Percentiles rank a stretch among this genome's conserved stretches.
Conservation (phyloP, 192 early-diverging fungal genomes). For the Coemansia sp. region DNA sequence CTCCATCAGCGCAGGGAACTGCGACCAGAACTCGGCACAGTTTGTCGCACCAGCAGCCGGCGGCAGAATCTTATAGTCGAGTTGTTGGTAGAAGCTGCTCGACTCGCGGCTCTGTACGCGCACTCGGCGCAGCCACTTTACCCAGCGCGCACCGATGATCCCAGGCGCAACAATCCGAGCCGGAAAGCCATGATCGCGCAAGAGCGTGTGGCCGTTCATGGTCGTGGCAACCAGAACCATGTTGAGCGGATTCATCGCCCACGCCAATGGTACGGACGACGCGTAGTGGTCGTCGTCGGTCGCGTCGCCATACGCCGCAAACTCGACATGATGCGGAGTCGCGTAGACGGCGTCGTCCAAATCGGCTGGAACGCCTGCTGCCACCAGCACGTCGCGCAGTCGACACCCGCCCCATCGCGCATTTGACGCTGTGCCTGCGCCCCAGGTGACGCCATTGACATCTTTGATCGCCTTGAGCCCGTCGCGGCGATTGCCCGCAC, state of each 20-base stretch:
- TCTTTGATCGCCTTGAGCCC: slow-evolving; percentile 73
- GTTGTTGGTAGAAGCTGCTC: slow-evolving; percentile 69
- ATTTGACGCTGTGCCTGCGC: slow-evolving; percentile 73
- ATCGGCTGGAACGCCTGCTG: slow-evolving; percentile 59
- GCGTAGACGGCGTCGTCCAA: slow-evolving; percentile 51
- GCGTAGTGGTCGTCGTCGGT: slow-evolving; percentile 76
- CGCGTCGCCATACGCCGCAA: slow-evolving; percentile 67
- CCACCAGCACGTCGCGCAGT: slow-evolving; percentile 70
- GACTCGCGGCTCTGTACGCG: slow-evolving; percentile 61
- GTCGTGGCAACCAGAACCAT: slow-evolving; percentile 77
- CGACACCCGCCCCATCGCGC: slow-evolving; percentile 77
- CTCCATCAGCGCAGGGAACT: slow-evolving; percentile 62
- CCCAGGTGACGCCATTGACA: slow-evolving; percentile 82
- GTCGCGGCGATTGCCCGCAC: slow-evolving; percentile 82
- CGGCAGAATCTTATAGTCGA: slow-evolving; percentile 85
- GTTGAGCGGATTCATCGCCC: slow-evolving; percentile 63
- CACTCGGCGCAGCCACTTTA: slow-evolving; percentile 79
- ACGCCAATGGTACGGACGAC: slow-evolving; percentile 66
- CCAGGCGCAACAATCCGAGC: slow-evolving; percentile 87
- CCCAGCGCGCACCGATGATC: slow-evolving; percentile 80
- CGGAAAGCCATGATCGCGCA: slow-evolving; percentile 86
- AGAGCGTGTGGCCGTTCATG: slow-evolving; percentile 72
- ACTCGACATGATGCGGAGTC: slow-evolving; percentile 58
- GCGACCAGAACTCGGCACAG: slow-evolving; percentile 50
- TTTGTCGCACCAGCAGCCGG: slow-evolving; percentile 60